These are phyloP conservation scores for Candida hispaniensis DNA, from an alignment of 805 yeast genomes.

Conservation along the genomic window DNA sequence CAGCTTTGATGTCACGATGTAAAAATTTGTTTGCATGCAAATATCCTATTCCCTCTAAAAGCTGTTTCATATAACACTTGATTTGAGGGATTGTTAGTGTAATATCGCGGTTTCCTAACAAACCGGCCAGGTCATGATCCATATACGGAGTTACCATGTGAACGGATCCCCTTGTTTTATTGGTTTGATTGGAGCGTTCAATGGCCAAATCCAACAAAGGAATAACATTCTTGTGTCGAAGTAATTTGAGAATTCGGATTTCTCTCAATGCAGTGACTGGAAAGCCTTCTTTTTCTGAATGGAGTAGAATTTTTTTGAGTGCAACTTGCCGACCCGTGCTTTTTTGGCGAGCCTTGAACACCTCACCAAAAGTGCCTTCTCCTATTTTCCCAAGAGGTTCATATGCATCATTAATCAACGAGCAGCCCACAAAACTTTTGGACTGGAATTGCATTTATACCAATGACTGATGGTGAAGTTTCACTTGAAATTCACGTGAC, in stretches of 20 bases:
- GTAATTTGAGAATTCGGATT: slow-evolving; percentile 63
- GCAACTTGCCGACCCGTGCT: slow-evolving; percentile 63
- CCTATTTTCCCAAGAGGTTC: slow-evolving; percentile 41
- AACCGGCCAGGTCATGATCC: slow-evolving; percentile 84
- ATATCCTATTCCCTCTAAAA: slow-evolving; percentile 69
- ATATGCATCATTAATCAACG: slow-evolving; percentile 28
- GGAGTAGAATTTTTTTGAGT: slow-evolving; percentile 71
- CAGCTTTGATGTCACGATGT: slow-evolving; percentile 93
- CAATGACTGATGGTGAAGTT: too few species aligned
- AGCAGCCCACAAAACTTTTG: slow-evolving; percentile 27
- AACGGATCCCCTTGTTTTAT: slow-evolving; percentile 34
- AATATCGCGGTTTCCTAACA: slow-evolving; percentile 61
- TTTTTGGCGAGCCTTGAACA: slow-evolving; percentile 57
- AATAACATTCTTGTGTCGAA: slow-evolving; percentile 61
- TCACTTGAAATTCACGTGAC: too few species aligned
- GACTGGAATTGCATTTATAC: too few species aligned
- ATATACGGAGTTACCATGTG: slow-evolving; percentile 89
- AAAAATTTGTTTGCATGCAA: slow-evolving; percentile 52
- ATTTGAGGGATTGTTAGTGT: slow-evolving; percentile 52
- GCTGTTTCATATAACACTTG: slow-evolving; percentile 71
- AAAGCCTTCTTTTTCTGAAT: slow-evolving; percentile 63
- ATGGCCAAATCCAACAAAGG: slow-evolving; percentile 72
- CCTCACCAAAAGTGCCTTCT: slow-evolving; percentile 85
- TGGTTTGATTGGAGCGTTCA: slow-evolving; percentile 30
- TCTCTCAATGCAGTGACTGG: slow-evolving; percentile 95